Evolutionary conservation across 306 rosid species (phyloP), one percentile per base, ranked within the genome.

Genomic region (Neltuma alba): DNA sequence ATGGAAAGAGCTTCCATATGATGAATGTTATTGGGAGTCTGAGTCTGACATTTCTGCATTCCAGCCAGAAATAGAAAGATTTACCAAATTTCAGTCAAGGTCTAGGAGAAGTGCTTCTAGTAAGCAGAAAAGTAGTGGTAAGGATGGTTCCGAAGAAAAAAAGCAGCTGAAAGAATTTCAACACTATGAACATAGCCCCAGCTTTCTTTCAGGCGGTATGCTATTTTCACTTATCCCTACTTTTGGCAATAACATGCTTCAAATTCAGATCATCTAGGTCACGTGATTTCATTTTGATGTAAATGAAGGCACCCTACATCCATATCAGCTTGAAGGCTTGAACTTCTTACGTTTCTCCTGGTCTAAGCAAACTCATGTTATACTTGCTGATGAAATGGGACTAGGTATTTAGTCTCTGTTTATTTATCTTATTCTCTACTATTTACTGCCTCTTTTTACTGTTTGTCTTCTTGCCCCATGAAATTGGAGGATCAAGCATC

Each of bases 371-470:
- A n/a, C n/a, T n/a, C n/a, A n/a, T n/a, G n/a, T 94, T 58, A 92
- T 94, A 85, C 97, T 94, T 80, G 99, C 99, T 83, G 99, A 94
- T 75, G 99, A 94, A 85, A 94, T 94, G 99, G 99, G 99, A 76
- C 99, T 94, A 31, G 99, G 99, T 94, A 86, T 80, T 76, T 82
- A 67, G 62, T 83, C 47, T 65, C 86, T 74, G 71, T 55, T 77
- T 83, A 70, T 84, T 66, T 55, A 66, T 75, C 62, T 73, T 38
- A 65, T 69, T 82, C 75, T 60, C 45, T 30, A 8, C 74, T 64
- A 14, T 75, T 72, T 80, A 52, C 75, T 67, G 55, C 64, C 78
- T 50, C 27, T 47, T 62, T 76, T 54, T 30, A 48, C 69, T 31
- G 14, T 44, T 71, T 78, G 50, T 77, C 54, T 75, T 18, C 25